Conservation (phyloP, 371 early-diverging fungal genomes). For the Syncephalastrum racemosum region DNA sequence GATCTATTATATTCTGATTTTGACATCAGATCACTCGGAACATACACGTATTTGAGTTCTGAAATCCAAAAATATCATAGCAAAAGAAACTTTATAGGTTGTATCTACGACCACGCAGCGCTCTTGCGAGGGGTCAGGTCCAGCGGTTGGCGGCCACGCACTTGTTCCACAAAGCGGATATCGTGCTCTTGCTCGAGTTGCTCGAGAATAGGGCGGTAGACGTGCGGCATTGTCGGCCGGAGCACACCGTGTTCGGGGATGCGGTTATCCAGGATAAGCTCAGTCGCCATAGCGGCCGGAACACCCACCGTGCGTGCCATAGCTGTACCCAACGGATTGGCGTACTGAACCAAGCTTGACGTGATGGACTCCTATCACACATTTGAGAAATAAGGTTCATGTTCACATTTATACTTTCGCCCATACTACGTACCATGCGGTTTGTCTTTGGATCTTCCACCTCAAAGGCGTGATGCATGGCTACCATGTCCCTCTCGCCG, state of each 20-base stretch:
- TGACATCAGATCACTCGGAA: no score
- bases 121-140: constrained; percentile 40
- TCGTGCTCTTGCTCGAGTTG: constrained; percentile 68
- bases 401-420: constrained; percentile 43
- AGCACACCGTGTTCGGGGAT: constrained; percentile 70
- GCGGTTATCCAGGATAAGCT: constrained; percentile 72
- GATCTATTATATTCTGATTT: no score
- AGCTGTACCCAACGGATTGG: constrained; percentile 68
- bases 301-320: constrained; percentile 93
- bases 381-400: background rate
- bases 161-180: constrained; percentile 69
- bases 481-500: constrained; percentile 85
- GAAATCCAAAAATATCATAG: no score
- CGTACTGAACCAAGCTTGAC: constrained; percentile 78
- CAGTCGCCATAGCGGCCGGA: constrained; percentile 87
- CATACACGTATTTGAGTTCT: no score
- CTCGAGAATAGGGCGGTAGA: constrained; percentile 75
- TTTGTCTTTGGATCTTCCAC: constrained; percentile 45
- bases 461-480: constrained; percentile 87
- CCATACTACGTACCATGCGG: constrained; percentile 1
- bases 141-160: constrained; percentile 79
- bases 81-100: no score
- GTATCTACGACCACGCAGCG: no score
- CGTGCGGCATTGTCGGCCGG: constrained; percentile 73
- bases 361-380: constrained; percentile 57